These are phyloP conservation scores for Debaryomyces nepalensis DNA, from an alignment of 1,139 yeast genomes.

Conservation along the genomic window DNA sequence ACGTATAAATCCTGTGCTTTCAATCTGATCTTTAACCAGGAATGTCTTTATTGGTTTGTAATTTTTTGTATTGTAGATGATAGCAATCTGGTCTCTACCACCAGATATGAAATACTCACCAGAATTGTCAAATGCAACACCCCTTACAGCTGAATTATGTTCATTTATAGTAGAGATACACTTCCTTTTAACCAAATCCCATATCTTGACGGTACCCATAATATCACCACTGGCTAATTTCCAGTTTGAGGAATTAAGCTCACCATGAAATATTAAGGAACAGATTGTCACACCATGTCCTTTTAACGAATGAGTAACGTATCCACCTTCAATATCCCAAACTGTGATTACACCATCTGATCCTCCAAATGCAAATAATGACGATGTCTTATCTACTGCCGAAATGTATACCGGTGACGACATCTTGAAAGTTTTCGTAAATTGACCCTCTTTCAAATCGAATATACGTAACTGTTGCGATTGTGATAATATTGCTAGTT, in stretches of 20 bases:
- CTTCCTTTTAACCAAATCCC: slow-evolving; percentile 89
- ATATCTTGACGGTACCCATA: slow-evolving; percentile 81
- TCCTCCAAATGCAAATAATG: slow-evolving; percentile 91
- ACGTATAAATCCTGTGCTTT: slow-evolving; percentile 69
- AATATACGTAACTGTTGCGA: slow-evolving; percentile 80
- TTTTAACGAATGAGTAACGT: slow-evolving; percentile 83
- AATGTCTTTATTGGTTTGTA: slow-evolving; percentile 66
- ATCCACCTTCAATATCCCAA: slow-evolving; percentile 91
- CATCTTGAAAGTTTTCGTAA: slow-evolving; percentile 58
- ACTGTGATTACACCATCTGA: slow-evolving; percentile 93
- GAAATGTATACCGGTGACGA: slow-evolving; percentile 84
- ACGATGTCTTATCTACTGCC: slow-evolving; percentile 76
- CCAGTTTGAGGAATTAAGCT: slow-evolving; percentile 74
- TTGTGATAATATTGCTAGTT: slow-evolving; percentile 76
- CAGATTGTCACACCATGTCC: slow-evolving; percentile 97
- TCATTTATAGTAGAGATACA: slow-evolving; percentile 66
- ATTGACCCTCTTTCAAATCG: slow-evolving; percentile 48
- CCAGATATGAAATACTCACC: slow-evolving; percentile 72
- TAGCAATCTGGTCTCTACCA: slow-evolving; percentile 84
- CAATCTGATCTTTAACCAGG: slow-evolving; percentile 80
- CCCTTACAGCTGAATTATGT: slow-evolving; percentile 87
- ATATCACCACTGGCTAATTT: slow-evolving; percentile 84
- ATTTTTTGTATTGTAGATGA: slow-evolving; percentile 60
- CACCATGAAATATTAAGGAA: slow-evolving; percentile 74
- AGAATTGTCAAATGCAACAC: slow-evolving; percentile 63